phyloP scores from a whole-genome alignment of 768 basidiomycete species.

The Termitomyces sp. region DNA sequence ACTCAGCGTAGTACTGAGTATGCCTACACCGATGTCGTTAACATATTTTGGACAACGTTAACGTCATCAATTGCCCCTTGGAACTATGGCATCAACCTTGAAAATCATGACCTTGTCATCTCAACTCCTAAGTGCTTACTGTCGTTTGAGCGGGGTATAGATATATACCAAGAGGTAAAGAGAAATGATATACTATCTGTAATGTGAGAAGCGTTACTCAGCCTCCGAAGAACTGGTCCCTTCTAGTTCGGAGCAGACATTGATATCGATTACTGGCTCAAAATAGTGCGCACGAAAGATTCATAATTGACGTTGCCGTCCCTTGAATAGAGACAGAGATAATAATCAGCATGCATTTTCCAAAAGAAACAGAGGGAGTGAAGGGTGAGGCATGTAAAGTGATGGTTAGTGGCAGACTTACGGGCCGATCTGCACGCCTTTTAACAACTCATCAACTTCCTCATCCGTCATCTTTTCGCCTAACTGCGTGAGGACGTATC shows the following conservation, averaged over 20 bases:
- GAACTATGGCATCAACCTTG: neutral
- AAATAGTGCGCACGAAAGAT: slow-evolving; percentile 91
- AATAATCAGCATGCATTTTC: slow-evolving; percentile 2
- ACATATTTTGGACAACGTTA: too few relatives aligned
- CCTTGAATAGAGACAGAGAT: slow-evolving; percentile 30
- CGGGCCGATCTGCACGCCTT: slow-evolving; percentile 90
- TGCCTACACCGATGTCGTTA: neutral
- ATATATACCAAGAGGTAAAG: neutral
- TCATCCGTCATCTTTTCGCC: slow-evolving; percentile 99
- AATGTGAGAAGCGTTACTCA: neutral
- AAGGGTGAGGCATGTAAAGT: slow-evolving; percentile 3
- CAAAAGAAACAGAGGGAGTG: neutral
- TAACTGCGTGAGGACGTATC: slow-evolving; percentile 91
- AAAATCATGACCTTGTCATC: neutral
- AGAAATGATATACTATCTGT: neutral
- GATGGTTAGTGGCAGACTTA: slow-evolving; percentile 32
- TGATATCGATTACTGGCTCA: slow-evolving; percentile 59
- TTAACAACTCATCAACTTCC: slow-evolving; percentile 96
- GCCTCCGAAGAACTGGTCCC: neutral
- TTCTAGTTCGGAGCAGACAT: slow-evolving; percentile 1
- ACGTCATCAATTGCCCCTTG: neutral
- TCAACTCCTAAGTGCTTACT: neutral
- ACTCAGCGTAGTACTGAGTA: neutral
- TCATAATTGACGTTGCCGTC: slow-evolving; percentile 98
- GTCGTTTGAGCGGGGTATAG: neutral